phyloP scores from a whole-genome alignment of 2,329 filamentous ascomycete species.

The Parafenestella ontariensis region DNA sequence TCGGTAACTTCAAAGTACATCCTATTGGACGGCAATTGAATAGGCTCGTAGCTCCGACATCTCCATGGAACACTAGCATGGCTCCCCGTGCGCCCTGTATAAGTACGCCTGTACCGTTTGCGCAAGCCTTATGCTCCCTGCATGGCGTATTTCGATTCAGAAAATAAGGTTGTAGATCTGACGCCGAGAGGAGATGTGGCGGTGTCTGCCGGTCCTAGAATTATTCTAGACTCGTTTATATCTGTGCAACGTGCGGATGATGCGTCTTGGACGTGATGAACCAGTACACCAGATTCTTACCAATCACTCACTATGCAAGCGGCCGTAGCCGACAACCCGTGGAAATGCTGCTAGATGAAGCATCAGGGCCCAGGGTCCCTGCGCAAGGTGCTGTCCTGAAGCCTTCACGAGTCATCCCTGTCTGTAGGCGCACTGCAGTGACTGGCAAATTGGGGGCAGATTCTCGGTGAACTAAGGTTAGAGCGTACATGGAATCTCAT shows the following conservation, averaged over 20 bases:
- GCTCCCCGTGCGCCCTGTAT: background rate
- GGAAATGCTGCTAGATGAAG: background rate
- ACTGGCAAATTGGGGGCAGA: too few species aligned
- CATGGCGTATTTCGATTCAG: background rate
- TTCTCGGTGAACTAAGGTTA: too few species aligned
- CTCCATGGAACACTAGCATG: background rate
- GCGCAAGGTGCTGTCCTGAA: background rate
- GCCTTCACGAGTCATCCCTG: background rate
- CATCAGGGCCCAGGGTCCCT: background rate
- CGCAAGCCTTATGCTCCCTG: background rate
- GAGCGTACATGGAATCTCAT: background rate
- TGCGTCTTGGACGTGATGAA: background rate
- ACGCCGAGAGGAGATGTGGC: background rate
- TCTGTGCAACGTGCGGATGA: background rate
- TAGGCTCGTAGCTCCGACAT: too few species aligned
- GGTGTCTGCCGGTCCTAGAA: background rate
- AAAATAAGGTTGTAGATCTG: background rate
- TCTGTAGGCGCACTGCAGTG: background rate
- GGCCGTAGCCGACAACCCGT: background rate
- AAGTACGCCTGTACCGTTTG: background rate
- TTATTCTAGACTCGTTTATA: background rate
- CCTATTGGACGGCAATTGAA: background rate
- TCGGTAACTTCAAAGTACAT: background rate
- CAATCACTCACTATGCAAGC: background rate
- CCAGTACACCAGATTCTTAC: background rate